phyloP scores from a whole-genome alignment of 169 alveolate species.

The Perkinsus marinus region DNA sequence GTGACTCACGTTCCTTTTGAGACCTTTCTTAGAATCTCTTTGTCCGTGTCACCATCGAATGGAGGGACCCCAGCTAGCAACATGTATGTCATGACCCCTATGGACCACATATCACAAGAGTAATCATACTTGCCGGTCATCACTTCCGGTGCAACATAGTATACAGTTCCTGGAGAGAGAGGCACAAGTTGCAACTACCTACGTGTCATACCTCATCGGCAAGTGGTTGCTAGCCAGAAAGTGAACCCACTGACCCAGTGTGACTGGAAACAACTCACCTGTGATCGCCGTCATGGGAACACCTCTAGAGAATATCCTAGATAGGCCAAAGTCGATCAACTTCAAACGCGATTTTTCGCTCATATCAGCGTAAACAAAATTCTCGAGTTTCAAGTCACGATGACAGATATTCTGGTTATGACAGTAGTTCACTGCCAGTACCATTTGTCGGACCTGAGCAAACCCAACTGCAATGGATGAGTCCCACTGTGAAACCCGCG shows the following conservation, averaged over 20 bases:
- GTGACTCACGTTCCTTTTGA: slow-evolving; percentile 24
- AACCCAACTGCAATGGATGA: background rate
- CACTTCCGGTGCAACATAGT: slow-evolving; percentile 30
- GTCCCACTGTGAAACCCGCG: background rate
- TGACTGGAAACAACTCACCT: background rate
- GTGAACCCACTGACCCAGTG: no score
- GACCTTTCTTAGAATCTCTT: slow-evolving; percentile 51
- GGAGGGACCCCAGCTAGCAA: slow-evolving; percentile 57
- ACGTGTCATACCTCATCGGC: background rate
- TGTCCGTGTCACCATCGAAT: slow-evolving; percentile 60
- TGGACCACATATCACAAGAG: slow-evolving; percentile 35
- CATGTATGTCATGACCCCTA: slow-evolving; percentile 38
- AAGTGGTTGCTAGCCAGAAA: background rate
- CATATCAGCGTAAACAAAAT: slow-evolving; percentile 22
- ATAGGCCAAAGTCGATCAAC: slow-evolving; percentile 23
- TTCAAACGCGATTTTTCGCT: slow-evolving; percentile 19
- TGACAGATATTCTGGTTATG: slow-evolving; percentile 30
- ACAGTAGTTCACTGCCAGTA: slow-evolving; percentile 26
- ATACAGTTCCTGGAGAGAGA: slow-evolving; percentile 18
- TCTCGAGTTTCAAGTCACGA: slow-evolving; percentile 23
- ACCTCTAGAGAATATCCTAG: slow-evolving; percentile 16
- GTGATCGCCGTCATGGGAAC: slow-evolving; percentile 24
- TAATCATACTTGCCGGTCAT: slow-evolving; percentile 21
- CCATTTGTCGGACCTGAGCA: slow-evolving; percentile 13
- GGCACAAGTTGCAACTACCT: background rate